These are phyloP conservation scores for Yueomyces sinensis DNA, from an alignment of 805 yeast species.

Conservation along the genomic window DNA sequence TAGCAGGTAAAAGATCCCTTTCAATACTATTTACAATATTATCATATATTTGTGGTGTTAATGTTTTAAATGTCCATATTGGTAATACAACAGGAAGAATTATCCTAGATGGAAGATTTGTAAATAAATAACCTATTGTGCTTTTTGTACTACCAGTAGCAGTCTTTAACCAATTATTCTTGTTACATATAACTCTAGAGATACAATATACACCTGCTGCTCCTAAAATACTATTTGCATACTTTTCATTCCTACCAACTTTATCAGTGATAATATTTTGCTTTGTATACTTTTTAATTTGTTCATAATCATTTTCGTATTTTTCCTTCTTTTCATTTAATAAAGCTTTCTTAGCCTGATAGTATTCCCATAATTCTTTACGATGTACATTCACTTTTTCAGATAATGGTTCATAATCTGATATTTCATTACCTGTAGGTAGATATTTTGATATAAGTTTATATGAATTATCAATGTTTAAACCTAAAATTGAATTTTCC, in stretches of 20 bases:
- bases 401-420: slow-evolving; percentile 5
- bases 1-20: too few species aligned
- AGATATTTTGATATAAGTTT: background rate
- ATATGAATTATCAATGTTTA: background rate
- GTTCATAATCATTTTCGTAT: background rate
- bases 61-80: background rate
- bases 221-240: slow-evolving; percentile 16
- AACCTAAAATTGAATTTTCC: too few species aligned
- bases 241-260: slow-evolving; percentile 10
- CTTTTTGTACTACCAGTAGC: background rate
- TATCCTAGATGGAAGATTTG: slow-evolving; percentile 16
- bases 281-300: slow-evolving; percentile 3
- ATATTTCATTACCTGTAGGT: slow-evolving; percentile 7
- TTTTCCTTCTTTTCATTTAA: slow-evolving; percentile 5
- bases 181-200: slow-evolving; percentile 17
- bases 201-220: slow-evolving; percentile 18
- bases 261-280: slow-evolving; percentile 12
- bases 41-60: background rate
- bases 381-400: slow-evolving; percentile 6
- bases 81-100: slow-evolving; percentile 4
- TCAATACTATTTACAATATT: too few species aligned
- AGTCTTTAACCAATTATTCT: slow-evolving; percentile 11
- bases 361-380: slow-evolving; percentile 3
- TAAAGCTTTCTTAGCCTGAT: slow-evolving; percentile 1
- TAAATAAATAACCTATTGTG: slow-evolving; percentile 2